Evolutionary conservation across 2,329 filamentous ascomycete genomes (phyloP).

Genomic region (Sphaerostilbella broomeana): DNA sequence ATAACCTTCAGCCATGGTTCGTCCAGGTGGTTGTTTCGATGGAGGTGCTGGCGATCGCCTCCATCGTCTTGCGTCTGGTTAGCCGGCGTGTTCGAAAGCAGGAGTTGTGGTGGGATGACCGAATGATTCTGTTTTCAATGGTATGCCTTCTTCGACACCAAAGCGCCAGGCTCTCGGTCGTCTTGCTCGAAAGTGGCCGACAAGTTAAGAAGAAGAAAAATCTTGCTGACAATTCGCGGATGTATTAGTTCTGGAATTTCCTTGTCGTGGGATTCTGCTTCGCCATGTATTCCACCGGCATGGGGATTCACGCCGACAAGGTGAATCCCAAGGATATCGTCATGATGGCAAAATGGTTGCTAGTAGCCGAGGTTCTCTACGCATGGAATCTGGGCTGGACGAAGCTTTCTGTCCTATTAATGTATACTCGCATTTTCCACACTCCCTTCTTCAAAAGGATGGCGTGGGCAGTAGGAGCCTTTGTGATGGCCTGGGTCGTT

Average conservation of each 20-base stretch:
- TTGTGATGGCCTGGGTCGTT: constrained; percentile 42
- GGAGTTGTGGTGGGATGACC: constrained; percentile 43
- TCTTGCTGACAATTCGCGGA: neutral
- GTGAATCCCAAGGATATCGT: constrained; percentile 32
- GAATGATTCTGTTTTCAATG: constrained; percentile 41
- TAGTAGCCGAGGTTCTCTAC: constrained; percentile 43
- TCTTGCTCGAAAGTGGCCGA: too few relatives aligned
- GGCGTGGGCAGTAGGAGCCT: constrained; percentile 33
- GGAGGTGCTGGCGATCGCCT: constrained; percentile 33
- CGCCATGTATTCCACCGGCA: constrained; percentile 38
- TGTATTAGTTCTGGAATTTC: constrained; percentile 33
- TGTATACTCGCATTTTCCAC: constrained; percentile 48
- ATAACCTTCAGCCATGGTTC: constrained; percentile 36
- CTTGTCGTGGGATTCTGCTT: constrained; percentile 40
- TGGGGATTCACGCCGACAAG: constrained; percentile 40
- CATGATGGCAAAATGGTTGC: constrained; percentile 39
- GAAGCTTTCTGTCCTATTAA: constrained; percentile 44
- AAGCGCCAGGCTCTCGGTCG: too few relatives aligned
- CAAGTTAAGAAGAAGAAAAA: too few relatives aligned
- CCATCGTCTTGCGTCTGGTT: constrained; percentile 33
- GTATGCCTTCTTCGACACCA: constrained; percentile 21
- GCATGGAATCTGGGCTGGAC: constrained; percentile 42
- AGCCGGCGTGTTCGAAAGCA: constrained; percentile 36
- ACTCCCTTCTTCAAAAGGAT: constrained; percentile 36
- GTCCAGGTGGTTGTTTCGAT: constrained; percentile 32